Base-by-base conservation (phyloP, 1,284 basidiomycete genomes). In the Cryptococcus neoformans region DNA sequence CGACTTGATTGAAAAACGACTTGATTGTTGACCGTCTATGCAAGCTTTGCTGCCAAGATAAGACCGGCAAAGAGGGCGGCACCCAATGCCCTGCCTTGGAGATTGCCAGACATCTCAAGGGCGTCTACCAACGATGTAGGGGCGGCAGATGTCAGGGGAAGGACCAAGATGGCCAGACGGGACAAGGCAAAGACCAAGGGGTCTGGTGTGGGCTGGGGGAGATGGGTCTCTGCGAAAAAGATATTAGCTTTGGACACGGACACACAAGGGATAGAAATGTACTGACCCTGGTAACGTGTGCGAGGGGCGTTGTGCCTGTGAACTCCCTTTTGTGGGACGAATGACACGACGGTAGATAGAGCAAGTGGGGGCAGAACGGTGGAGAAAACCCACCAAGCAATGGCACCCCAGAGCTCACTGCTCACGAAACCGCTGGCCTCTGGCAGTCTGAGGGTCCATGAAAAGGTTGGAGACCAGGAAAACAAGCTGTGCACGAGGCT, bases 291-390 rank as follows among this genome's bases (percentile, higher is more conserved):
- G 56, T 69, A 65, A 42, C 69, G 62, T 8, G 69, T 70, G 14
- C 56, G 62, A 41, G 54, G 53, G 39, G 64, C 62, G 9, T 51
- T 47, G 38, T 64, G 64, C 44, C 55, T 49, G 38, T 44, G 41
- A 6, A 63, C 53, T 9, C 69, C 67, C 44, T 69, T 67, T 48
- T 74, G 73, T 3, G 70, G 70, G 6, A 67, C 65, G 44, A 76
- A 75, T 41, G 66, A 66, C 51, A 78, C 62, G 10, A 78, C 37
- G 34, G 68, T 73, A 11, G 72, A 73, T 10, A 72, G 52, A 1
- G 68, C 59, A 11, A 70, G 63, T 5, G 76, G 70, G 70, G 75
- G 75, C 4, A 73, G 41, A 21, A 78, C 66, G 10, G 76, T 78
- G 12, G 66, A 61, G 50, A 62, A 63, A 28, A 69, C 75, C 76